Percentiles rank a stretch among this genome's conserved stretches.
These are phyloP conservation scores for Ophiosphaerella herpotricha DNA, from an alignment of 2,329 filamentous ascomycete genomes.

Conservation along the genomic window DNA sequence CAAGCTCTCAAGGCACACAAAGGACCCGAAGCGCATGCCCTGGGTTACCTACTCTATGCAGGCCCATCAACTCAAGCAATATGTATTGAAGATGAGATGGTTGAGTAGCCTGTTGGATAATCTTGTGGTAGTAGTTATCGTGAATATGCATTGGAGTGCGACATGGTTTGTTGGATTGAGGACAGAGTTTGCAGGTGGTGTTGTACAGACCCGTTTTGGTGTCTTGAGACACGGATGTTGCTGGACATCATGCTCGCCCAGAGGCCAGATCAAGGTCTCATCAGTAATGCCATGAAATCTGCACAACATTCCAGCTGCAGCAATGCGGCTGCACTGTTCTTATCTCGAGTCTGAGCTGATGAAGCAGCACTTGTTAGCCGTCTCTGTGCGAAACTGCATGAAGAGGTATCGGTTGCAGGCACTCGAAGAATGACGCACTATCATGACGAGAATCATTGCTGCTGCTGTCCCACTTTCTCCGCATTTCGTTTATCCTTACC, in stretches of 20 bases:
- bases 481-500: conserved; percentile 39
- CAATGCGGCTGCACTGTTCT: conserved; percentile 12
- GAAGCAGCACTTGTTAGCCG: background rate
- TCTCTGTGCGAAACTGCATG: background rate
- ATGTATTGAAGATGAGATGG: conserved; percentile 1
- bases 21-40: conserved; percentile 2
- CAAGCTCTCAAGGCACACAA: conserved; percentile 11
- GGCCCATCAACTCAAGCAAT: background rate
- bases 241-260: conserved; percentile 12
- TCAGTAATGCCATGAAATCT: conserved; percentile 5
- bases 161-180: background rate
- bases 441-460: conserved; percentile 8
- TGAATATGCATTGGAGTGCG: conserved; percentile 4
- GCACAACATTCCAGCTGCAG: conserved; percentile 10
- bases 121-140: background rate
- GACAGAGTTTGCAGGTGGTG: conserved; percentile 10
- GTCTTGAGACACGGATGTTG: conserved; percentile 17
- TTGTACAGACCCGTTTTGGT: conserved; percentile 13
- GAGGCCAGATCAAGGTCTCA: conserved; percentile 9
- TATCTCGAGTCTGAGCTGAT: background rate
- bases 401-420: too few relatives aligned
- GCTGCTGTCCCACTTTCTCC: conserved; percentile 37
- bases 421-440: too few relatives aligned
- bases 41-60: conserved; percentile 3
- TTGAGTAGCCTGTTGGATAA: background rate